These are phyloP conservation scores for Exsudoporus floridanus DNA, from an alignment of 1,284 basidiomycete species.

Conservation along the genomic window DNA sequence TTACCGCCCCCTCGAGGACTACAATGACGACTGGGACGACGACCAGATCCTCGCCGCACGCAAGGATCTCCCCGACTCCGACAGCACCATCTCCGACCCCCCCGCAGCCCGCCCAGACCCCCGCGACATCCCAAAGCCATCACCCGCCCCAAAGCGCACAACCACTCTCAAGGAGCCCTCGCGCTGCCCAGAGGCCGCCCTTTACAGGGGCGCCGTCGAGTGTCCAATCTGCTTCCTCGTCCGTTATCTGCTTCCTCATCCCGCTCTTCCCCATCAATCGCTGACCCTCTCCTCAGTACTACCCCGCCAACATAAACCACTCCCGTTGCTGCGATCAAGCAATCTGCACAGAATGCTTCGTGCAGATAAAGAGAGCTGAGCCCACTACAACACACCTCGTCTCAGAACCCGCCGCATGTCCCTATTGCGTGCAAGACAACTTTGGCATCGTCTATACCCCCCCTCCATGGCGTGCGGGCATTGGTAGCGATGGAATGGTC, in stretches of 20 bases:
- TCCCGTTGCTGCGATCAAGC: slow-evolving; percentile 98
- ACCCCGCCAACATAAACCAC: slow-evolving; percentile 93
- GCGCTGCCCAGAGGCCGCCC: slow-evolving; percentile 66
- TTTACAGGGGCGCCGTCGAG: slow-evolving; percentile 87
- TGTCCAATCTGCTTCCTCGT: slow-evolving; percentile 99
- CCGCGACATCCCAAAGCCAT: slow-evolving; percentile 41
- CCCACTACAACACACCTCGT: slow-evolving; percentile 90
- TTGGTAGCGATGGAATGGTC: slow-evolving; percentile 68
- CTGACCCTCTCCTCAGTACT: slow-evolving; percentile 61
- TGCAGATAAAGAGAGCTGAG: slow-evolving; percentile 96
- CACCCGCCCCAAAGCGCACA: slow-evolving; percentile 42
- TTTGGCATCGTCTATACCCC: slow-evolving; percentile 92
- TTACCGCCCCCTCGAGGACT: slow-evolving; percentile 94
- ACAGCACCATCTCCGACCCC: slow-evolving; percentile 39
- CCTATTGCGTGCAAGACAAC: slow-evolving; percentile 95
- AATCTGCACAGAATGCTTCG: slow-evolving; percentile 99
- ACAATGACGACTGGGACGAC: slow-evolving; percentile 82
- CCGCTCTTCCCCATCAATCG: slow-evolving; percentile 8
- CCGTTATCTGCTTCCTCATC: slow-evolving; percentile 39
- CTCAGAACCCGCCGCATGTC: slow-evolving; percentile 93
- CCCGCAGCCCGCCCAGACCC: slow-evolving; percentile 39
- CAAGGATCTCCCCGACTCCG: slow-evolving; percentile 56
- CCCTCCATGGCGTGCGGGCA: slow-evolving; percentile 75
- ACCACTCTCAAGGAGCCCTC: slow-evolving; percentile 51
- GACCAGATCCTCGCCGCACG: slow-evolving; percentile 78